Evolutionary conservation across 192 early-diverging fungal species (phyloP).

Genomic region (Thamnidium elegans): DNA sequence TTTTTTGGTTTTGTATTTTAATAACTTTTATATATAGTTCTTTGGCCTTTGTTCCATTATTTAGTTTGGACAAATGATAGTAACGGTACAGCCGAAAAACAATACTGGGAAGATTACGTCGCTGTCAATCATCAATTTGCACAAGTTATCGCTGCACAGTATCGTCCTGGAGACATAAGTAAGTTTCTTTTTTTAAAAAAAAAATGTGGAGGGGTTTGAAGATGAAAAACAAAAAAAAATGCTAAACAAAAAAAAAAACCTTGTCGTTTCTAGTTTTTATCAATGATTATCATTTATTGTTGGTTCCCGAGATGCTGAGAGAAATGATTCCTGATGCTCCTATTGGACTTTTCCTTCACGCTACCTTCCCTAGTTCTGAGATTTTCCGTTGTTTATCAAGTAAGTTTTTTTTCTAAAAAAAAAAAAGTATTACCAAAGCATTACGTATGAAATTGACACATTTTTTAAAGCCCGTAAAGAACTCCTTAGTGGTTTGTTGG

Average conservation of each 20-base stretch:
- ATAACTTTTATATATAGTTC: constrained; percentile 69
- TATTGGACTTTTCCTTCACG: constrained; percentile 95
- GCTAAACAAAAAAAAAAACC: neutral
- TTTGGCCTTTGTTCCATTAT: constrained; percentile 97
- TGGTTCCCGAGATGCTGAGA: constrained; percentile 88
- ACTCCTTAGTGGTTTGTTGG: constrained; percentile 85
- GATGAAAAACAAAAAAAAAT: too few species aligned
- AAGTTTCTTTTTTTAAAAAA: constrained; percentile 17
- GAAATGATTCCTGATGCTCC: constrained; percentile 76
- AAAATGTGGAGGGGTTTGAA: neutral
- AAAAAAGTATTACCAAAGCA: neutral
- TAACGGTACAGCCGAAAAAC: constrained; percentile 60
- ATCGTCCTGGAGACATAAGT: constrained; percentile 78
- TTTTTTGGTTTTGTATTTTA: constrained; percentile 1
- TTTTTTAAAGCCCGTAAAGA: constrained; percentile 62
- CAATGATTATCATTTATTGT: constrained; percentile 95
- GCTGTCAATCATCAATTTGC: constrained; percentile 82
- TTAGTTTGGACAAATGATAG: constrained; percentile 78
- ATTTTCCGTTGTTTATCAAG: constrained; percentile 89
- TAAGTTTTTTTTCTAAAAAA: constrained; percentile 25
- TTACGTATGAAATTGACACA: neutral
- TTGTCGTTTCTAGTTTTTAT: constrained; percentile 77
- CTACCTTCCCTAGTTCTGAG: constrained; percentile 94
- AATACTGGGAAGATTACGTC: constrained; percentile 79
- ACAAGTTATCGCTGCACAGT: constrained; percentile 64